Evolutionary conservation across 495 filamentous ascomycete species (phyloP).

Genomic region (Neurospora sp.): DNA sequence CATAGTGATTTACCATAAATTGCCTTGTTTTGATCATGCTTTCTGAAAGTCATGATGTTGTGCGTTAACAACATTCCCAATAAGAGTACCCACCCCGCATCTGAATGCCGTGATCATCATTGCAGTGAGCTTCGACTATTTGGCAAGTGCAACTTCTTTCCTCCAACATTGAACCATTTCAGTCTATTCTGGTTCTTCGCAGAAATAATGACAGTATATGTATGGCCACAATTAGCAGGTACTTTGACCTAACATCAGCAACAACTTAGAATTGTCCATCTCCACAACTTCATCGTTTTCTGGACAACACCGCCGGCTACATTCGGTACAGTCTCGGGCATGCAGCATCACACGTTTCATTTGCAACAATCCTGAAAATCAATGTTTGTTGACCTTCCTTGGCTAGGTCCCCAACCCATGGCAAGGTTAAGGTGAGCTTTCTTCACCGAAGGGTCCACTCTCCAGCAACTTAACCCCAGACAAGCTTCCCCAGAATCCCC

Average conservation of each 20-base stretch:
- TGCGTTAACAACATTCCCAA: background rate
- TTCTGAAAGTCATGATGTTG: background rate
- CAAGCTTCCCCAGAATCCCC: background rate
- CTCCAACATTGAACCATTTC: background rate
- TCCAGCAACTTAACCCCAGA: background rate
- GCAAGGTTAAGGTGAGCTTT: background rate
- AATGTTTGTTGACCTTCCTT: background rate
- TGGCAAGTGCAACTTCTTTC: too few relatives aligned
- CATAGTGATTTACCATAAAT: too few relatives aligned
- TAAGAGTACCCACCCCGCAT: background rate
- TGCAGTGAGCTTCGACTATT: background rate
- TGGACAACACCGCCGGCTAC: background rate
- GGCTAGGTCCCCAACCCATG: background rate
- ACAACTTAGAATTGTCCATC: background rate
- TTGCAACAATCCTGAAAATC: background rate
- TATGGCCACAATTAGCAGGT: background rate
- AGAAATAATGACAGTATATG: background rate
- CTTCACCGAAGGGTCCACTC: background rate
- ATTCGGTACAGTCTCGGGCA: background rate
- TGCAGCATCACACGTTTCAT: background rate
- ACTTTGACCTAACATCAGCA: background rate
- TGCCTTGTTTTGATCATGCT: too few relatives aligned
- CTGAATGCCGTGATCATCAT: background rate
- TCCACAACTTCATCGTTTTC: background rate
- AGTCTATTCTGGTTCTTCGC: background rate